Conservation (phyloP, 495 filamentous ascomycete genomes). For the Cercophora sp. region DNA sequence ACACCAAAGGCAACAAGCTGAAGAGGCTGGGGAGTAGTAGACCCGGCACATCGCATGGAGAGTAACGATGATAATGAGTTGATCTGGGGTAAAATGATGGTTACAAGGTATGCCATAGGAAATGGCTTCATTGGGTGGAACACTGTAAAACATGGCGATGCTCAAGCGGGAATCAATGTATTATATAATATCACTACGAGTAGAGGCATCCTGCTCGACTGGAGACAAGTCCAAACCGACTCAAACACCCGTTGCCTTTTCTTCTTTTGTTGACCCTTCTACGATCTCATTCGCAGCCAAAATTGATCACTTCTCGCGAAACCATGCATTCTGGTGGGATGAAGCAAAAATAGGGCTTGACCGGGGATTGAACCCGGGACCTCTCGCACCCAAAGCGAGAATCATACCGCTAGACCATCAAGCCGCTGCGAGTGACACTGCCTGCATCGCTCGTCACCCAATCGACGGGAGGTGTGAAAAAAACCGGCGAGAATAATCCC, state of each 20-base stretch:
- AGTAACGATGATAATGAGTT: slow-evolving; percentile 9
- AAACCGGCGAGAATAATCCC: too few species aligned
- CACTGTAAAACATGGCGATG: neutral
- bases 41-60: slow-evolving; percentile 28
- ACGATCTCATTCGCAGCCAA: neutral
- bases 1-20: slow-evolving; percentile 48
- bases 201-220: too few species aligned
- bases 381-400: too few species aligned
- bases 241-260: too few species aligned
- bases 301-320: neutral
- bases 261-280: neutral
- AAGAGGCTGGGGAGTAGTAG: slow-evolving; percentile 27
- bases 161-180: neutral
- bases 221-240: too few species aligned
- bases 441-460: too few species aligned
- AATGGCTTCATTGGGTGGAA: neutral
- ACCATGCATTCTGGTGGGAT: neutral
- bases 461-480: too few species aligned
- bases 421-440: too few species aligned
- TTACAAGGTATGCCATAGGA: neutral
- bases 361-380: slow-evolving; percentile 12
- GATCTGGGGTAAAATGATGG: neutral
- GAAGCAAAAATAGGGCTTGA: neutral
- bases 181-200: neutral
- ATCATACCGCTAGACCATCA: too few species aligned